Evolutionary conservation across 768 basidiomycete species (phyloP), one percentile per base, ranked within the genome.

Genomic region (Trametes punicea): DNA sequence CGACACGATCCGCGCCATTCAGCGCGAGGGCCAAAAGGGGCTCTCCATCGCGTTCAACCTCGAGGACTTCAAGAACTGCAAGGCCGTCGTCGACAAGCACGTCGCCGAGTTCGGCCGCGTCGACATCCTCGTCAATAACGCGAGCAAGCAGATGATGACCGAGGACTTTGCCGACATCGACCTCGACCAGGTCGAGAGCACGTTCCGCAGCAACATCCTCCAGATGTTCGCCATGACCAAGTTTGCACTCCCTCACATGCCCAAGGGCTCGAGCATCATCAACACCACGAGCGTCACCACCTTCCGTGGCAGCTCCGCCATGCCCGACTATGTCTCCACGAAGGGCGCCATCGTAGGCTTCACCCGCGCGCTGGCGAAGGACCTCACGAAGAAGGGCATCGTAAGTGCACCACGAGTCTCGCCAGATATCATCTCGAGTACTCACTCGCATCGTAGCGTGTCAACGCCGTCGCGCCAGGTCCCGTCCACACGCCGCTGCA

Each of bases 41-140:
- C 67, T 74, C 52, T 67, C 69, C 60, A 71, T 70, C 65, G 67
- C 61, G 18, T 67, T 67, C 21, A 78, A 83, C 65, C 69, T 86
- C 21, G 75, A 74, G 63, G 70, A 74, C 26, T 74, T 77, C 65
- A 71, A 82, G 61, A 65, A 70, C 2, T 39, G 52, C 8, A 49
- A 63, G 2, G 29, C 48, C 23, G 67, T 81, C 52, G 69, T 84
- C 53, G 72, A 79, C 7, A 66, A 72, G 42, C 83, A 84, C 63
- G 60, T 83, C 54, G 57, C 71, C 29, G 70, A 64, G 42, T 82
- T 75, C 56, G 73, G 74, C 18, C 70, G 71, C 51, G 64, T 83
- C 25, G 78, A 85, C 64, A 73, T 85, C 45, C 71, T 84, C 44
- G 81, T 86, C 51, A 83, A 84, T 68, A 83, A 84, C 65, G 82